phyloP scores from a whole-genome alignment of 1,139 yeast genomes.

The Debaryomyces psychrophilus region DNA sequence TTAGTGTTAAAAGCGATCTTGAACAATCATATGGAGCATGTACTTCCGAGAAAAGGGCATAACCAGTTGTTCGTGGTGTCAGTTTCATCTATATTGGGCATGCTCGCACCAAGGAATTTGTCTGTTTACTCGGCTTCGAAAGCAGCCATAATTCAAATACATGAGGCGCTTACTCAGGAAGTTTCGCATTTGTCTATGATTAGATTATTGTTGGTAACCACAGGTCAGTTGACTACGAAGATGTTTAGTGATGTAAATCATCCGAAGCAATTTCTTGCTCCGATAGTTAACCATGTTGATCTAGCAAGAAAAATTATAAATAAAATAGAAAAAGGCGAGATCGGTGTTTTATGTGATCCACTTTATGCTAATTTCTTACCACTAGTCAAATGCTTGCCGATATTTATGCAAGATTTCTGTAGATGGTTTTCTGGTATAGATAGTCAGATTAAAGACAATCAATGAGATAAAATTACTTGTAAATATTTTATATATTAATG shows the following conservation, averaged over 20 bases:
- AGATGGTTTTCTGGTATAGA: slow-evolving; percentile 62
- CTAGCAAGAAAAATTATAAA: slow-evolving; percentile 49
- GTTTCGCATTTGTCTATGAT: slow-evolving; percentile 29
- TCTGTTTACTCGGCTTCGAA: slow-evolving; percentile 69
- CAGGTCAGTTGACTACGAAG: slow-evolving; percentile 67
- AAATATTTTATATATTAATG: slow-evolving; percentile 2
- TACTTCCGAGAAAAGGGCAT: slow-evolving; percentile 16
- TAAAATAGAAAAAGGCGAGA: slow-evolving; percentile 47
- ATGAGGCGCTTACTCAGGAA: slow-evolving; percentile 62
- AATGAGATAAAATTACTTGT: not conserved
- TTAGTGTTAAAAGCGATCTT: slow-evolving; percentile 51
- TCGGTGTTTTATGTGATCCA: slow-evolving; percentile 60
- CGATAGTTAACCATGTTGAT: slow-evolving; percentile 48
- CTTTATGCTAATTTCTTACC: slow-evolving; percentile 64
- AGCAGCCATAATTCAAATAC: slow-evolving; percentile 60
- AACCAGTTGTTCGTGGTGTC: slow-evolving; percentile 56
- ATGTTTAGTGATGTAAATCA: slow-evolving; percentile 68
- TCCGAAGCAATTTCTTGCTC: slow-evolving; percentile 65
- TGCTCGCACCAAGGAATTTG: slow-evolving; percentile 68
- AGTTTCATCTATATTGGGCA: slow-evolving; percentile 71
- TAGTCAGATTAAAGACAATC: slow-evolving; percentile 24
- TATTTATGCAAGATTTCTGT: slow-evolving; percentile 43
- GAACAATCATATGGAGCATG: slow-evolving; percentile 24
- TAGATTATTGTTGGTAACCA: slow-evolving; percentile 54
- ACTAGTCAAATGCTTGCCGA: slow-evolving; percentile 55